phyloP scores from a whole-genome alignment of 2,329 filamentous ascomycete genomes.

The Trichoderma cornu-damae region DNA sequence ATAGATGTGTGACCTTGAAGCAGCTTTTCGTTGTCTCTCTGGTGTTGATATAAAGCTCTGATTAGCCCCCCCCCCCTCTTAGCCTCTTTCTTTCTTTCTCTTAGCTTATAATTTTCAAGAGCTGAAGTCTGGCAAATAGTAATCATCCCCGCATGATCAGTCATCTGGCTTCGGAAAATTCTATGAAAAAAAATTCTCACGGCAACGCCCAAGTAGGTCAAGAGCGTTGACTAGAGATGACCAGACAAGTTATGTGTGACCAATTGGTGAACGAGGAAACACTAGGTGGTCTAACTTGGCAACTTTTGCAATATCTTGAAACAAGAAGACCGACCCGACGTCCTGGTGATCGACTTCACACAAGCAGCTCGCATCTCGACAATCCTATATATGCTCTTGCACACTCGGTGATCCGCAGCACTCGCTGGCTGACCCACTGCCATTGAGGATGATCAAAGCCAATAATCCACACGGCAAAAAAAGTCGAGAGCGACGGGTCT shows the following conservation, averaged over 20 bases:
- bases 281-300: neutral
- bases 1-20: neutral
- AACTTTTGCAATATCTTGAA: neutral
- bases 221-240: no score
- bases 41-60: neutral
- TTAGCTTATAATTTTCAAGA: no score
- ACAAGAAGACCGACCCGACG: neutral
- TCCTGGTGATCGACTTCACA: neutral
- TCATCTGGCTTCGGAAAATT: no score
- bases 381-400: neutral
- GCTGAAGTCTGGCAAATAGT: neutral
- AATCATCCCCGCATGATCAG: no score
- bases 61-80: neutral
- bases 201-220: no score
- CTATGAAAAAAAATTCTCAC: no score
- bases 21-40: neutral
- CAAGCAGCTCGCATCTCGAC: neutral
- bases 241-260: no score
- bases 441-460: neutral
- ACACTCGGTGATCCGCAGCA: neutral
- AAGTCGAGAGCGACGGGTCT: neutral
- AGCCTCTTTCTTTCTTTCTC: neutral
- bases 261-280: no score
- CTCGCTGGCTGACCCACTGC: constrained; percentile 1
- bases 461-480: neutral